Evolutionary conservation across 306 rosid genomes (phyloP).

Genomic region (Quercus alba): DNA sequence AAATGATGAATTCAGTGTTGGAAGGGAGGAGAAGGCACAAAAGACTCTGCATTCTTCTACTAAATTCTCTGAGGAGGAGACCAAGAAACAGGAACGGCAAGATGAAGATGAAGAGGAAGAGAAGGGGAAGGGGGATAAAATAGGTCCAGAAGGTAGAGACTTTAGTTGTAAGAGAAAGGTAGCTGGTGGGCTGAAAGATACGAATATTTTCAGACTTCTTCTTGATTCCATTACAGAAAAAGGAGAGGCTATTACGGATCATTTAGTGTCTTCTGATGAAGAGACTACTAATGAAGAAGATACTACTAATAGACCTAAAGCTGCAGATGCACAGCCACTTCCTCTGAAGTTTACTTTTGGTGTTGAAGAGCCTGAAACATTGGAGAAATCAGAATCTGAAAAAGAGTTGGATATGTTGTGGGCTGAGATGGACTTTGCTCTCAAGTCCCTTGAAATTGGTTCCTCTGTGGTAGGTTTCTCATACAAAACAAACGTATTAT

Average conservation of each 20-base stretch:
- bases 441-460: neutral
- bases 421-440: constrained; percentile 1
- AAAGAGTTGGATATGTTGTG: constrained; percentile 17
- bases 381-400: constrained; percentile 20
- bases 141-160: neutral
- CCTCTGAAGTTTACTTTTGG: neutral
- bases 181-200: constrained; percentile 3
- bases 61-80: neutral
- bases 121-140: neutral
- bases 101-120: neutral
- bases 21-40: neutral
- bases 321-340: neutral
- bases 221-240: constrained; percentile 7
- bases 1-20: neutral
- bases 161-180: neutral
- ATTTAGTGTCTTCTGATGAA: neutral
- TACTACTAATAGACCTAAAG: neutral
- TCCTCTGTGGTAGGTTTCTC: neutral
- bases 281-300: constrained; percentile 1
- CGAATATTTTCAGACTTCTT: neutral
- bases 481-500: too few relatives aligned
- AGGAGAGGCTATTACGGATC: neutral
- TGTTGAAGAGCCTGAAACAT: neutral
- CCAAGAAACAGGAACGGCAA: too few relatives aligned
- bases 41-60: neutral